Conservation (phyloP, 805 yeast genomes). For the Barnettozyma salicaria region DNA sequence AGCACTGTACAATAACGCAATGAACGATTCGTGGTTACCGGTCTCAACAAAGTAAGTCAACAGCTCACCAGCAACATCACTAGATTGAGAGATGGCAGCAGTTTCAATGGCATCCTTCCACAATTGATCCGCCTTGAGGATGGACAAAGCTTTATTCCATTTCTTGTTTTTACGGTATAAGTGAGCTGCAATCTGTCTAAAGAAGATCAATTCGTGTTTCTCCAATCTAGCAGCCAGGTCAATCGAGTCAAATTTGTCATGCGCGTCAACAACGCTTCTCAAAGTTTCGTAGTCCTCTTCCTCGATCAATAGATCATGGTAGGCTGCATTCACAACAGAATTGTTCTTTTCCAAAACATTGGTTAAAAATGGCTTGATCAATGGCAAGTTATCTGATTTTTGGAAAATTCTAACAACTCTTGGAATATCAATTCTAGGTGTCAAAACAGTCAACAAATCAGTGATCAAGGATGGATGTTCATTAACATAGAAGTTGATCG, state of each 20-base stretch:
- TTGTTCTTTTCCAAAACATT: constrained; percentile 87
- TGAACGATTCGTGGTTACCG: constrained; percentile 92
- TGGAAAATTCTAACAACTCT: constrained; percentile 93
- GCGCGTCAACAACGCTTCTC: constrained; percentile 78
- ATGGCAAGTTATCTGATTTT: constrained; percentile 91
- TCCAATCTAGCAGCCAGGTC: constrained; percentile 91
- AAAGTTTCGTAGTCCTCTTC: constrained; percentile 93
- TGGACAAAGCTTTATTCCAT: constrained; percentile 81
- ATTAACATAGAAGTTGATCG: constrained; percentile 87
- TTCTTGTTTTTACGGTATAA: constrained; percentile 92
- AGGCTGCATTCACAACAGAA: constrained; percentile 88
- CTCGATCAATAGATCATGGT: constrained; percentile 91
- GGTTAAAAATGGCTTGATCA: constrained; percentile 91
- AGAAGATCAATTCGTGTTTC: constrained; percentile 83
- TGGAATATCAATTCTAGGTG: constrained; percentile 88
- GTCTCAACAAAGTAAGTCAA: constrained; percentile 91
- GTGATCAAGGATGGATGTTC: constrained; percentile 89
- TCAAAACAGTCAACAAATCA: constrained; percentile 76
- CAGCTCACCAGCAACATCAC: constrained; percentile 82
- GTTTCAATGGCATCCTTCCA: constrained; percentile 95
- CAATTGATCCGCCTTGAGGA: constrained; percentile 84
- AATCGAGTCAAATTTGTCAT: constrained; percentile 86
- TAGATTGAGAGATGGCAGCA: constrained; percentile 72
- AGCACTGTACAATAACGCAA: constrained; percentile 81
- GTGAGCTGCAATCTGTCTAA: constrained; percentile 94